Conservation (phyloP, 352 stramenopile species). For the Sclerospora graminicola region DNA sequence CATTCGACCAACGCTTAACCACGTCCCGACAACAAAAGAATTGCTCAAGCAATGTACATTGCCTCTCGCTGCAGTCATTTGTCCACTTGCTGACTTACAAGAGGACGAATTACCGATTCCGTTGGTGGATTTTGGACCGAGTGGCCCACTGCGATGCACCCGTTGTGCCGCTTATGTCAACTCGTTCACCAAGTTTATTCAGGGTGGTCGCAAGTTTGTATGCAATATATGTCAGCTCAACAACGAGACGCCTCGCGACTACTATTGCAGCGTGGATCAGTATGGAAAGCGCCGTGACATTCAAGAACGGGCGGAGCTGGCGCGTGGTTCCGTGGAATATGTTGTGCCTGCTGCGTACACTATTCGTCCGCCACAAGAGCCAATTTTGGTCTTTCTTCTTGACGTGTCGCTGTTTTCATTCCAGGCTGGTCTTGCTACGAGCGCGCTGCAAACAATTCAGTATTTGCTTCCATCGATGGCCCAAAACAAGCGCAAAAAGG, state of each 20-base stretch:
- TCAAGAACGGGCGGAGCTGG: slow-evolving; percentile 70
- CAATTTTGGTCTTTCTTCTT: slow-evolving; percentile 82
- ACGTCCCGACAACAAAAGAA: slow-evolving; percentile 65
- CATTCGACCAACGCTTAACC: slow-evolving; percentile 82
- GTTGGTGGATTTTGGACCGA: slow-evolving; percentile 79
- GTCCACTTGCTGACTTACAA: slow-evolving; percentile 68
- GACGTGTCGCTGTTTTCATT: slow-evolving; percentile 82
- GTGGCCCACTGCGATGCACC: slow-evolving; percentile 71
- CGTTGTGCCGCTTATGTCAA: slow-evolving; percentile 84
- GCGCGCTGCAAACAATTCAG: slow-evolving; percentile 62
- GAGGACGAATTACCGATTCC: slow-evolving; percentile 77
- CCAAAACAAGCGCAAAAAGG: slow-evolving; percentile 78
- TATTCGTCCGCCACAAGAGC: slow-evolving; percentile 67
- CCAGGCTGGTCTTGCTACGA: slow-evolving; percentile 52
- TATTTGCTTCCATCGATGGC: slow-evolving; percentile 66
- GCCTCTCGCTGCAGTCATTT: slow-evolving; percentile 74
- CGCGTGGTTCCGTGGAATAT: slow-evolving; percentile 78
- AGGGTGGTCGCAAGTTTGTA: slow-evolving; percentile 76
- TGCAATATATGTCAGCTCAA: slow-evolving; percentile 84
- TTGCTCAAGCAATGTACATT: slow-evolving; percentile 69
- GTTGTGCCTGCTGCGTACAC: slow-evolving; percentile 77
- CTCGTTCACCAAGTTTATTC: slow-evolving; percentile 81
- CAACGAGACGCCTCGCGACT: slow-evolving; percentile 79
- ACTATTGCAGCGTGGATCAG: slow-evolving; percentile 84
- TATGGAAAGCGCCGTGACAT: slow-evolving; percentile 74